A percentile compares a stretch with the other conserved stretches of the same genome.
Evolutionary conservation across 177 flowering plant genomes (phyloP).

Genomic region (Vitis hybrid): DNA sequence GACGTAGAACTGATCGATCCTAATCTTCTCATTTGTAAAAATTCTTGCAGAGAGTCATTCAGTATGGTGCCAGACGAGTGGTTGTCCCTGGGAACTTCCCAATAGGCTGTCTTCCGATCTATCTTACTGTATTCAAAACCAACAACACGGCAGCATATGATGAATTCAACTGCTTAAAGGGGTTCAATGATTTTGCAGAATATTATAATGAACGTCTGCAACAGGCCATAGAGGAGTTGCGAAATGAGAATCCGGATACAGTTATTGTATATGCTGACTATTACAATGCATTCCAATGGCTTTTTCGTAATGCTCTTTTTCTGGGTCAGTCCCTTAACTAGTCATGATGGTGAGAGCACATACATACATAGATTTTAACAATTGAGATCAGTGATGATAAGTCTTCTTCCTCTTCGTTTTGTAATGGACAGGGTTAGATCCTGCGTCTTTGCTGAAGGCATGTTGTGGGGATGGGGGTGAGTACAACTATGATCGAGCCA

Average conservation of each 20-base stretch:
- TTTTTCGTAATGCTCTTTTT: neutral
- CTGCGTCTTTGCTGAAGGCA: no score
- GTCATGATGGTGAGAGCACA: no score
- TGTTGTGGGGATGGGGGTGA: no score
- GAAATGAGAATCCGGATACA: conserved; percentile 10
- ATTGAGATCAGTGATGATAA: no score
- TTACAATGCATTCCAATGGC: conserved; percentile 8
- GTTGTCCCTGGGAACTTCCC: conserved; percentile 23
- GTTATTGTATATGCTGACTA: conserved; percentile 8
- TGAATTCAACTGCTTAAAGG: conserved; percentile 9
- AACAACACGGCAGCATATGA: conserved; percentile 6
- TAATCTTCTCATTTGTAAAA: neutral
- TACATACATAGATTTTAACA: no score
- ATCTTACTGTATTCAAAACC: conserved; percentile 11
- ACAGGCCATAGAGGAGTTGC: conserved; percentile 5
- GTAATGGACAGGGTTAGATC: no score
- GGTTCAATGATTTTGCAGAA: conserved; percentile 11
- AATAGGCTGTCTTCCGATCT: conserved; percentile 17
- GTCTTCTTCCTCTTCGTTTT: no score
- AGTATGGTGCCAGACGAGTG: conserved; percentile 10
- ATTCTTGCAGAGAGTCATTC: conserved; percentile 7
- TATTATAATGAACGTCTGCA: conserved; percentile 9
- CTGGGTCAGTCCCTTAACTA: neutral
- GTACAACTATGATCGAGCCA: no score
- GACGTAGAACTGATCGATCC: neutral